Evolutionary conservation across 2,329 filamentous ascomycete genomes (phyloP).

Genomic region (Monosporascus sp.): DNA sequence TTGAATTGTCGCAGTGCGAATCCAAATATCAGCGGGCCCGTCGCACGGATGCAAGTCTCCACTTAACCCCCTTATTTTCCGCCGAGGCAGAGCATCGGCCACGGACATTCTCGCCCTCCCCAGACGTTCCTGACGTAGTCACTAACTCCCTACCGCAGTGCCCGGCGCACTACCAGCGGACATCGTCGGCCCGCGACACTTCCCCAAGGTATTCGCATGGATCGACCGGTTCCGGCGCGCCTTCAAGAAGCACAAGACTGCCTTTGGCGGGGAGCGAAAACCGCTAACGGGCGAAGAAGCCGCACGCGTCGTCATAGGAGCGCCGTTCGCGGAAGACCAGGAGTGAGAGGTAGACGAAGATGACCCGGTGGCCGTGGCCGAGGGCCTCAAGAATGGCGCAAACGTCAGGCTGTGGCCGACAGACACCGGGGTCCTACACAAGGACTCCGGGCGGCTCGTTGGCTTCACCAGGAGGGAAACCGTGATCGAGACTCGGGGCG

Average conservation of each 20-base stretch:
- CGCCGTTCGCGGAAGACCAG: conserved; percentile 44
- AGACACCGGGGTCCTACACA: conserved; percentile 56
- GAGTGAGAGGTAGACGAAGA: conserved; percentile 38
- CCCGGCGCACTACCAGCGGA: conserved; percentile 50
- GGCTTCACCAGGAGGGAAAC: conserved; percentile 49
- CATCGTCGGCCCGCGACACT: conserved; percentile 45
- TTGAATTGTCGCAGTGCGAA: conserved; percentile 30
- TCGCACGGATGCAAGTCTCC: too few relatives aligned
- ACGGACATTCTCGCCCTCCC: too few relatives aligned
- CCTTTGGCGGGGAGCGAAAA: conserved; percentile 26
- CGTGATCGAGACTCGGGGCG: conserved; percentile 48
- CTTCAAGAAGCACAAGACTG: conserved; percentile 28
- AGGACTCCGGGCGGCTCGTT: conserved; percentile 53
- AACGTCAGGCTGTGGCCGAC: conserved; percentile 56
- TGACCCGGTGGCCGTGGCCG: conserved; percentile 42
- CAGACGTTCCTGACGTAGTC: too few relatives aligned
- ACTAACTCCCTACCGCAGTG: conserved; percentile 26
- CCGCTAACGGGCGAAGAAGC: conserved; percentile 52
- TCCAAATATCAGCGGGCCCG: too few relatives aligned
- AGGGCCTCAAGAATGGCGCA: conserved; percentile 48
- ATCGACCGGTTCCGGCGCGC: conserved; percentile 53
- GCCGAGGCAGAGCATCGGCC: too few relatives aligned
- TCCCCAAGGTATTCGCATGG: conserved; percentile 61
- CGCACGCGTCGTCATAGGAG: conserved; percentile 38
- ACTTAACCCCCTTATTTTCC: too few relatives aligned